phyloP scores from a whole-genome alignment of 2,329 filamentous ascomycete genomes.

The Penicillium digitatum region DNA sequence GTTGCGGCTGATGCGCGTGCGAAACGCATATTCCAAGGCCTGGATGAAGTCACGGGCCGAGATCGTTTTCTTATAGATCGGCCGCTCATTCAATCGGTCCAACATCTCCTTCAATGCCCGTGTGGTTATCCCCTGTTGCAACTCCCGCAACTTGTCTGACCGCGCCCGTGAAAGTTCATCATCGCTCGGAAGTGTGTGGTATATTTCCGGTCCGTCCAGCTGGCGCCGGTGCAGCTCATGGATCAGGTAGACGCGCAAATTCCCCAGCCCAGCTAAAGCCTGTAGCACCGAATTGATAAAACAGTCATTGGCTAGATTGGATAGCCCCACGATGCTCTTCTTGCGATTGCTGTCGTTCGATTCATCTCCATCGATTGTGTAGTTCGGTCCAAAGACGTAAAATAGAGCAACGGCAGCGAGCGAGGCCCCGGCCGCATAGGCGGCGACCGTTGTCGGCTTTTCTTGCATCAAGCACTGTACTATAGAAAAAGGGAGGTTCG shows the following conservation, averaged over 20 bases:
- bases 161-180: conserved; percentile 36
- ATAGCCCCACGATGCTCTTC: conserved; percentile 81
- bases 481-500: conserved; percentile 2
- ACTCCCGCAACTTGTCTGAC: conserved; percentile 51
- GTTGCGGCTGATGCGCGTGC: conserved; percentile 83
- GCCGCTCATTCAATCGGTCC: conserved; percentile 86
- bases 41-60: conserved; percentile 79
- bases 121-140: conserved; percentile 81
- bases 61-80: conserved; percentile 90
- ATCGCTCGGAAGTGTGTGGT: conserved; percentile 57
- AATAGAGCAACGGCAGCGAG: conserved; percentile 91
- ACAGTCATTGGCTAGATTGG: conserved; percentile 90
- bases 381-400: conserved; percentile 97
- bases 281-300: conserved; percentile 97
- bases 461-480: conserved; percentile 63
- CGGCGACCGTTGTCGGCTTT: conserved; percentile 75
- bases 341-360: conserved; percentile 60
- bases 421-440: conserved; percentile 91
- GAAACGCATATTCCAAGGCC: conserved; percentile 79
- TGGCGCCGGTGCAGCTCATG: conserved; percentile 80
- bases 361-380: conserved; percentile 81
- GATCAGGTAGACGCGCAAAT: conserved; percentile 87
- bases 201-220: conserved; percentile 73
- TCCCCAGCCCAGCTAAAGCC: conserved; percentile 81
- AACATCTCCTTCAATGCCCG: conserved; percentile 86